Evolutionary conservation across 495 filamentous ascomycete genomes (phyloP), one percentile per base, ranked within the genome.

Genomic region (Trichoderma erinaceum): DNA sequence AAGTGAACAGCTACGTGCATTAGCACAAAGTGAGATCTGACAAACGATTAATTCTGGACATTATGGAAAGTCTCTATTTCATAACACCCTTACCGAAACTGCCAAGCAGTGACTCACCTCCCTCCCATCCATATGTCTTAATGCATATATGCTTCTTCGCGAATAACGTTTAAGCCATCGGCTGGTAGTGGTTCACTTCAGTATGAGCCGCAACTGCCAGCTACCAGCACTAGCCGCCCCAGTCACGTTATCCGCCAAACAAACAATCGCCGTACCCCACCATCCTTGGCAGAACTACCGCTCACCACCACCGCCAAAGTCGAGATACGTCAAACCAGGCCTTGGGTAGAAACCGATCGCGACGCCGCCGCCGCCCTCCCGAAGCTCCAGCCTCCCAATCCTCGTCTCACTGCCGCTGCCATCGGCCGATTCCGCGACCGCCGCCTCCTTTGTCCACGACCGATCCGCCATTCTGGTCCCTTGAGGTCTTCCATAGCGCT

Each of bases 191-290:
- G 46, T n/a, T 21, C 2, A 4, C 16, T 16, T 50, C 16, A 7
- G 0, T 7, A 5, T 1, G 3, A 52, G 8, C 21, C n/a, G 21
- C n/a, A 52, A 23, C 48, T 6, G 18, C 44, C 44, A 16, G 44
- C 13, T 1, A 4, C 44, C 18, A 4, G 4, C 48, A 21, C 48
- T 11, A 18, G 10, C n/a, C 48, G 48, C n/a, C 48, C 21, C 21
- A 52, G 48, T 52, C 48, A 52, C 48, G 48, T 52, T 52, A 52
- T 52, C 48, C 16, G 16, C 48, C 48, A 52, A 23, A 11, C 35
- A 8, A 52, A 23, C 43, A 46, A 46, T 46, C 43, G 6, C 43
- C 13, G 13, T 16, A n/a, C 48, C 48, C 48, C 48, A 52, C 48
- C 48, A 52, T 52, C 48, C 6, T 5, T 38, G 35, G 35, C 35